These are phyloP conservation scores for Taiwanofungus camphoratus DNA, from an alignment of 1,284 basidiomycete genomes.

Conservation along the genomic window DNA sequence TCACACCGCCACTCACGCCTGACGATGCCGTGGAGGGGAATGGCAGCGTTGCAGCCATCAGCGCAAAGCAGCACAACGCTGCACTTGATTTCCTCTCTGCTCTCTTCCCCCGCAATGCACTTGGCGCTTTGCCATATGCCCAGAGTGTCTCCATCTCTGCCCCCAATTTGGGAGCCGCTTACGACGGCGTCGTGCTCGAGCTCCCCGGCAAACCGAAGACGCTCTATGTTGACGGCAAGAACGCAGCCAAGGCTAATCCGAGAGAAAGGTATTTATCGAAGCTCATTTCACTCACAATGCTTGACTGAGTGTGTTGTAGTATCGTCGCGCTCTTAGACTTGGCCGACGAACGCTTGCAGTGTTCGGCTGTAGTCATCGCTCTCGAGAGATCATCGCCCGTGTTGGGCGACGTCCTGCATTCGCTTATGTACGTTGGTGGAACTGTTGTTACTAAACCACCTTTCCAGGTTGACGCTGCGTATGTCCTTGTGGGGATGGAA, in stretches of 20 bases:
- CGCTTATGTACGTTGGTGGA: constrained; percentile 80
- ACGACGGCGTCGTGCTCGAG: constrained; percentile 72
- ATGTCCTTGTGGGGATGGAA: constrained; percentile 73
- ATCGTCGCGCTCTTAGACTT: constrained; percentile 79
- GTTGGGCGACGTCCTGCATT: constrained; percentile 63
- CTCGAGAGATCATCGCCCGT: constrained; percentile 55
- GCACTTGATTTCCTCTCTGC: constrained; percentile 71
- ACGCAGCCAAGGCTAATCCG: constrained; percentile 66
- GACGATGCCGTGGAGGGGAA: constrained; percentile 32
- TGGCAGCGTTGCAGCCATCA: constrained; percentile 26
- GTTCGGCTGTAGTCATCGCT: constrained; percentile 71
- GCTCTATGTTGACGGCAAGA: constrained; percentile 77
- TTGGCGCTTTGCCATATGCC: constrained; percentile 59
- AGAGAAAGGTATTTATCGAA: constrained; percentile 59
- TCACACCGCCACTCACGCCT: constrained; percentile 63
- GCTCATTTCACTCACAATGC: constrained; percentile 3
- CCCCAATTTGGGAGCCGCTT: constrained; percentile 56
- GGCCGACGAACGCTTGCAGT: constrained; percentile 72
- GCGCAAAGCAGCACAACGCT: constrained; percentile 43
- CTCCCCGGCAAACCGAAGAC: constrained; percentile 66
- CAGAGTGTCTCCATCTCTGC: constrained; percentile 68
- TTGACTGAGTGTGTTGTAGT: constrained; percentile 32
- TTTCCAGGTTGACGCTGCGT: constrained; percentile 64
- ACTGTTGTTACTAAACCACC: constrained; percentile 70
- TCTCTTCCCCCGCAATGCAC: constrained; percentile 66